A percentile compares a stretch with the other conserved stretches of the same genome.
phyloP scores from a whole-genome alignment of 2,329 filamentous ascomycete genomes.

The Sporothrix mexicana region DNA sequence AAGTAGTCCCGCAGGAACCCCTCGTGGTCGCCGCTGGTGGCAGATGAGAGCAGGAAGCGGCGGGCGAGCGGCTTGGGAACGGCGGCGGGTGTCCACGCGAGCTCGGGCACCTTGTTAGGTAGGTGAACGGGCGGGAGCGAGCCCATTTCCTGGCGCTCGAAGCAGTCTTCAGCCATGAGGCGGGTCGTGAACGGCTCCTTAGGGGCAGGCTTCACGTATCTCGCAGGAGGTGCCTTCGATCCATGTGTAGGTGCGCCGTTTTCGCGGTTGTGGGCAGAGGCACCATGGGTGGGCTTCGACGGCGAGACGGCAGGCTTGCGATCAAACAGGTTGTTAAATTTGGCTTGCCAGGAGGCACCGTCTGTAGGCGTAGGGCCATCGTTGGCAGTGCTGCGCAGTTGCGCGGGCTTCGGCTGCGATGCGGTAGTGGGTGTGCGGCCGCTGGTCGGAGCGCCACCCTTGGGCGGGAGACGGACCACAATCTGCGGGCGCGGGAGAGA shows the following conservation, averaged over 20 bases:
- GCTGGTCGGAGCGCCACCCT: conserved; percentile 47
- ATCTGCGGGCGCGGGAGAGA: conserved; percentile 72
- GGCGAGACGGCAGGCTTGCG: conserved; percentile 62
- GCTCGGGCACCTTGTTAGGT: conserved; percentile 66
- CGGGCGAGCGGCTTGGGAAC: conserved; percentile 62
- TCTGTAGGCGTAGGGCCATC: conserved; percentile 30
- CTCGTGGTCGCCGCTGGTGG: conserved; percentile 46
- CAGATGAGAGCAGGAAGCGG: conserved; percentile 54
- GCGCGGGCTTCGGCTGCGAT: not conserved
- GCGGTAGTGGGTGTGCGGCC: not conserved
- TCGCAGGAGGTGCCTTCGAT: not conserved
- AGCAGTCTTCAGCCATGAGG: conserved; percentile 77
- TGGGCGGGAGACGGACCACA: conserved; percentile 77
- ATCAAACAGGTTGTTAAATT: conserved; percentile 79
- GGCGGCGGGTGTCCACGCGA: conserved; percentile 66
- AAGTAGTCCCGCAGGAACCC: conserved; percentile 48
- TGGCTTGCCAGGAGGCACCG: conserved; percentile 67
- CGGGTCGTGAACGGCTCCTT: conserved; percentile 61
- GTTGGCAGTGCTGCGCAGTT: not conserved
- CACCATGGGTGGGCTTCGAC: conserved; percentile 40
- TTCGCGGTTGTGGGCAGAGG: not conserved
- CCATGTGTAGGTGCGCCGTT: not conserved
- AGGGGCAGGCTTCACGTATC: conserved; percentile 50
- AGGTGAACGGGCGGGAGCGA: conserved; percentile 74
- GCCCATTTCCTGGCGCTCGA: conserved; percentile 80